Evolutionary conservation across 2,329 filamentous ascomycete species (phyloP).

Genomic region (Ascocoryne sarcoides): DNA sequence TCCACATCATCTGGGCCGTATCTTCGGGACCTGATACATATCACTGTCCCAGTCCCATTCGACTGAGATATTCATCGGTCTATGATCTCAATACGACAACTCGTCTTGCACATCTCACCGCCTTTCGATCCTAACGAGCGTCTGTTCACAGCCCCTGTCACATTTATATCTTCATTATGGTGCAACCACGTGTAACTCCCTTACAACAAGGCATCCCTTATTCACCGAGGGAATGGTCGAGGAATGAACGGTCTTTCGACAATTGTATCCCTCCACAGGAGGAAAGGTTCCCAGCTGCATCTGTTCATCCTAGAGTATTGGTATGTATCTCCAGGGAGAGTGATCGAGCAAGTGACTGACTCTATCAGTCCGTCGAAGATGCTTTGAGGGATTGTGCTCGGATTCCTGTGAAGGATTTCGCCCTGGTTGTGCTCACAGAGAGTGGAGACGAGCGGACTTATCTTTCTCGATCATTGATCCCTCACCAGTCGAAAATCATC

Average conservation of each 20-base stretch:
- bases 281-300: neutral
- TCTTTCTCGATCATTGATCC: slow-evolving; percentile 15
- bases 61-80: slow-evolving; percentile 9
- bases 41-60: slow-evolving; percentile 13
- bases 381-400: slow-evolving; percentile 20
- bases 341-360: slow-evolving; percentile 3
- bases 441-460: slow-evolving; percentile 19
- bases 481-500: slow-evolving; percentile 16
- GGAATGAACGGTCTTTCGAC: slow-evolving; percentile 15
- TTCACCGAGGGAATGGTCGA: slow-evolving; percentile 15
- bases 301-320: slow-evolving; percentile 9
- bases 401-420: slow-evolving; percentile 21
- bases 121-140: too few species aligned
- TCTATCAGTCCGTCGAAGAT: slow-evolving; percentile 17
- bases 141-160: neutral
- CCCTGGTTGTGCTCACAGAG: slow-evolving; percentile 18
- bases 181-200: slow-evolving; percentile 12
- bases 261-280: neutral
- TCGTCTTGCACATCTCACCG: slow-evolving; percentile 24
- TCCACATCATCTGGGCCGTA: slow-evolving; percentile 9
- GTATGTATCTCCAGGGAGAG: slow-evolving; percentile 7
- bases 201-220: slow-evolving; percentile 14
- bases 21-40: slow-evolving; percentile 20
- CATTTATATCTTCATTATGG: slow-evolving; percentile 20
- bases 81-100: slow-evolving; percentile 27